Evolutionary conservation across 73 alveolate species (phyloP), one percentile per base, ranked within the genome.

Genomic region (Paramecium sexaurelia): DNA sequence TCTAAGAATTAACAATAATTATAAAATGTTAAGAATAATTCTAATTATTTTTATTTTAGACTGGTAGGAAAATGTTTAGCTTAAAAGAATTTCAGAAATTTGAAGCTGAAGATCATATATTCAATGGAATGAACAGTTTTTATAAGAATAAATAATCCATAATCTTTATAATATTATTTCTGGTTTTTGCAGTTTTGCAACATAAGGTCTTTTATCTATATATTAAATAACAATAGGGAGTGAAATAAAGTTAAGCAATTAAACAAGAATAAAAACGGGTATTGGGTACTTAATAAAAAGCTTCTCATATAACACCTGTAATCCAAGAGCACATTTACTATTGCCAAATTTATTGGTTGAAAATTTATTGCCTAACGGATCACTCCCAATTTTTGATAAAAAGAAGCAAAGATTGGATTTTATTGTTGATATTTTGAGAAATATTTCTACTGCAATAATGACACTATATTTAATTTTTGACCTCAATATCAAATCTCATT

Each of bases 401-500:
- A 83, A 96, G 98, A 45, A 87, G 96, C 29, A 96, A 95, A 6
- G 97, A 97, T 41, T 92, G 95, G 92, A 88, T 93, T 95, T 99
- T 99, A 17, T 85, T 97, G 32, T 83, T 97, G 15, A 92, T 96
- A 2, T 94, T 97, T 7, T 98, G 99, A 13, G 99, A 97, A 91
- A 95, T 97, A 43, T 95, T 97, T 45, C 99, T 99, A 15, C 96
- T 37, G 99, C 99, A 26, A 93, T 95, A 26, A 96, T 99, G 87
- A 97, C 99, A 41, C 19, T 75, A 94, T 37, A 95, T 96, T 22
- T 86, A 91, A 66, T 84, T 95, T 19, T 26, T 94, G 33, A 91
- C 87, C 93, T 36, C 94, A 7, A 27, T 91, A 5, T 43, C 85
- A 11, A 94, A 94, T 39, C 39, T 94, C 5, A 43, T 95, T 5